Evolutionary conservation across 2,329 filamentous ascomycete species (phyloP).

Genomic region (Aspergillus sp.): DNA sequence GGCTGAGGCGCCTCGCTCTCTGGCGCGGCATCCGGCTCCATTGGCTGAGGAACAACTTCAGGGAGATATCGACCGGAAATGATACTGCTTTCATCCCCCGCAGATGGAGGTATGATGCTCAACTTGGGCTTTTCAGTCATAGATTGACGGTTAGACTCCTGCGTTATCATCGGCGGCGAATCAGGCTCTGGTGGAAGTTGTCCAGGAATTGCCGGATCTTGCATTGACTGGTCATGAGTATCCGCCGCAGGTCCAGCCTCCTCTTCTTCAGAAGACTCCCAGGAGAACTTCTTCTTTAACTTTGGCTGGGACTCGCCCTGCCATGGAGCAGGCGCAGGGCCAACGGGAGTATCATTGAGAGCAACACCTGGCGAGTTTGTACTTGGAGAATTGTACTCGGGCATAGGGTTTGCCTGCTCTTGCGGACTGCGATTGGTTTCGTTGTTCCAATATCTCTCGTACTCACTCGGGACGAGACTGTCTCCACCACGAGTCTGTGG

Average conservation of each 20-base stretch:
- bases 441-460: slow-evolving; percentile 33
- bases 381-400: slow-evolving; percentile 6
- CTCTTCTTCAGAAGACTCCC: slow-evolving; percentile 29
- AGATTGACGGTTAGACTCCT: slow-evolving; percentile 6
- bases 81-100: slow-evolving; percentile 11
- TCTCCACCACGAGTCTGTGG: slow-evolving; percentile 19
- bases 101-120: slow-evolving; percentile 23
- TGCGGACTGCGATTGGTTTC: slow-evolving; percentile 12
- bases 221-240: slow-evolving; percentile 8
- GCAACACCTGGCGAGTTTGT: slow-evolving; percentile 11
- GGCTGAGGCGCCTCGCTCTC: slow-evolving; percentile 1
- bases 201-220: slow-evolving; percentile 10
- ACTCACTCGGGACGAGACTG: slow-evolving; percentile 30
- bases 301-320: slow-evolving; percentile 14
- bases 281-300: slow-evolving; percentile 38
- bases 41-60: slow-evolving; percentile 5
- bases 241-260: slow-evolving; percentile 12
- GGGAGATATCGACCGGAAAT: slow-evolving; percentile 7
- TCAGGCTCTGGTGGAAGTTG: slow-evolving; percentile 16
- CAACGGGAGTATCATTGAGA: slow-evolving; percentile 2
- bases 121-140: slow-evolving; percentile 22
- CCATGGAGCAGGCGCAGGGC: slow-evolving; percentile 6
- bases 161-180: slow-evolving; percentile 4
- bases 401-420: slow-evolving; percentile 9
- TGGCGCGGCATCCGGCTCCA: slow-evolving; percentile 5